Evolutionary conservation across 2,329 filamentous ascomycete species (phyloP).

Genomic region (Claviceps sorghi): DNA sequence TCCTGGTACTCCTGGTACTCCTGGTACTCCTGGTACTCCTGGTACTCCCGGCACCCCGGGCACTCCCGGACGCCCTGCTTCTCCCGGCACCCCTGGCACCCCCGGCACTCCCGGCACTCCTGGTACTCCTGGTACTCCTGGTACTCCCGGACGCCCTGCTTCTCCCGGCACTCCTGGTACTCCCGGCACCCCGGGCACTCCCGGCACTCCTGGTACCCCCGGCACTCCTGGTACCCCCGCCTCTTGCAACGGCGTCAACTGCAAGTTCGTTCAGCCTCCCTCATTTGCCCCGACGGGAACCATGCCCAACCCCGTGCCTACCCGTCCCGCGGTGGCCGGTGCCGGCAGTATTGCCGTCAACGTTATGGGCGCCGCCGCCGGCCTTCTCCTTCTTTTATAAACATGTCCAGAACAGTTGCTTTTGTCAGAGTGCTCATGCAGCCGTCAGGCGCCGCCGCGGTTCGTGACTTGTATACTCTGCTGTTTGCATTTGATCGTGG

Average conservation of each 20-base stretch:
- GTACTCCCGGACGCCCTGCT: conserved; percentile 1
- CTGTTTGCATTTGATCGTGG: background rate
- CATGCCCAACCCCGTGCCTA: background rate
- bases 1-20: no score
- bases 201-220: background rate
- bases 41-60: conserved; percentile 2
- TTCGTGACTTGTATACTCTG: background rate
- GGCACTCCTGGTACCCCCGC: no score
- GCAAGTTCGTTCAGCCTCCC: background rate
- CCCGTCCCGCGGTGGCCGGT: conserved; percentile 7
- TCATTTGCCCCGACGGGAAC: background rate
- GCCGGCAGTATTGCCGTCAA: conserved; percentile 9
- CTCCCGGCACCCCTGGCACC: background rate
- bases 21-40: no score
- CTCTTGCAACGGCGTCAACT: background rate
- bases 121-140: background rate
- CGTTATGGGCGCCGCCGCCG: conserved; percentile 11
- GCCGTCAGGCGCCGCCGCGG: no score
- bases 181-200: conserved; percentile 1
- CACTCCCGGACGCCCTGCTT: background rate
- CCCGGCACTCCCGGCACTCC: background rate
- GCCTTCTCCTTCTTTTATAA: conserved; percentile 13
- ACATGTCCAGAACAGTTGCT: background rate
- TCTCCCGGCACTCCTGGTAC: background rate
- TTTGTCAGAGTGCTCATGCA: background rate